Percentiles rank a stretch among this genome's conserved stretches.
Evolutionary conservation across 2,329 filamentous ascomycete species (phyloP).

Genomic region (Beauveria brongniartii): DNA sequence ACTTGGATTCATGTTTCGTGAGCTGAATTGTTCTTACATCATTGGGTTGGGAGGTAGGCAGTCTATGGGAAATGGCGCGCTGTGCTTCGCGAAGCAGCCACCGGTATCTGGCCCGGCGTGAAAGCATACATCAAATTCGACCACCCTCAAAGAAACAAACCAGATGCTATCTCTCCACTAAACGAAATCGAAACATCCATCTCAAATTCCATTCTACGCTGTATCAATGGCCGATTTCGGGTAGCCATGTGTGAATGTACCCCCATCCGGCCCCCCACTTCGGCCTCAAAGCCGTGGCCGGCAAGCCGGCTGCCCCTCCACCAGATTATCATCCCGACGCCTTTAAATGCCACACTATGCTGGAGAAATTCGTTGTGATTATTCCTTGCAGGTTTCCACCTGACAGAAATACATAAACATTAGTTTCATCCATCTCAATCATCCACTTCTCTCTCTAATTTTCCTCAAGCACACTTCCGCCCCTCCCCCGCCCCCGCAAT

Average conservation of each 20-base stretch:
- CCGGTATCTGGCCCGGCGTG: too few relatives aligned
- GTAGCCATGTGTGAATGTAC: conserved; percentile 23
- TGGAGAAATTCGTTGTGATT: not conserved
- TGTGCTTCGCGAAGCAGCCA: not conserved
- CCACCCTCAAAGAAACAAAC: too few relatives aligned
- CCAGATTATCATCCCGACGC: not conserved
- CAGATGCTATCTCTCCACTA: too few relatives aligned
- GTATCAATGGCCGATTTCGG: not conserved
- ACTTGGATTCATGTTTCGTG: too few relatives aligned
- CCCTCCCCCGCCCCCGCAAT: not conserved
- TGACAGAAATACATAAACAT: not conserved
- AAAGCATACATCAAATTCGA: too few relatives aligned
- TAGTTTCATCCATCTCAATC: not conserved
- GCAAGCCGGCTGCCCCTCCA: not conserved
- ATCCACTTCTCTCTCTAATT: not conserved
- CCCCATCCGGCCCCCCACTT: conserved; percentile 21
- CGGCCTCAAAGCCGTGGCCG: conserved; percentile 20
- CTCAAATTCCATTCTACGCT: not conserved
- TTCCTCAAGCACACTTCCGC: not conserved
- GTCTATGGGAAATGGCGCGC: too few relatives aligned
- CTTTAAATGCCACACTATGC: not conserved
- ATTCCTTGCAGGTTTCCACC: not conserved
- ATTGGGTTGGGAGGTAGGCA: too few relatives aligned
- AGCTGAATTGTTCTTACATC: too few relatives aligned
- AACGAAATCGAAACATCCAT: not conserved